A percentile compares a stretch with the other conserved stretches of the same genome.
These are phyloP conservation scores for Kitagawia praeruptora DNA, from an alignment of 129 eudicot species.

Conservation along the genomic window DNA sequence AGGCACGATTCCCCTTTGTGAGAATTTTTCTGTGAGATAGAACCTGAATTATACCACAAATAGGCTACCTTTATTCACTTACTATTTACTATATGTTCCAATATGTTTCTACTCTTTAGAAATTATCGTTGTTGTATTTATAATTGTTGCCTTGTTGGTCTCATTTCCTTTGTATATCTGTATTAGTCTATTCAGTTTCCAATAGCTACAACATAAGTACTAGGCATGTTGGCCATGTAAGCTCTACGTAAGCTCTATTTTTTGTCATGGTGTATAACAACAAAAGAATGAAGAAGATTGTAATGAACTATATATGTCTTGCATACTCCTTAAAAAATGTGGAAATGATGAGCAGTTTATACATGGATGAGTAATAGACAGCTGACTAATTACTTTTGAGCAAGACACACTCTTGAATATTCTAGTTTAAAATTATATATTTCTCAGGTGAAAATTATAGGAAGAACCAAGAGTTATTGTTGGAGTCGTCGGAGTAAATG, in stretches of 20 bases:
- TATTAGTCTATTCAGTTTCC: no score
- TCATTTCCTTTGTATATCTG: no score
- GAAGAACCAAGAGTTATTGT: neutral
- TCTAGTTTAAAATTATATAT: neutral
- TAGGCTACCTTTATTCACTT: neutral
- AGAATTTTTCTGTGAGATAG: neutral
- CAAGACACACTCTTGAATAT: neutral
- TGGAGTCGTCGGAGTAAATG: neutral
- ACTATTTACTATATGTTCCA: neutral
- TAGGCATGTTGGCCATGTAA: neutral
- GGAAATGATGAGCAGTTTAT: neutral
- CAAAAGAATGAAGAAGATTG: neutral
- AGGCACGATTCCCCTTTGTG: neutral
- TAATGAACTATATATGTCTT: neutral
- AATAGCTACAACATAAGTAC: no score
- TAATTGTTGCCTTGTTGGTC: no score
- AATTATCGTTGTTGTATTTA: no score
- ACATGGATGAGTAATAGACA: neutral
- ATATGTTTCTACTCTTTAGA: neutral
- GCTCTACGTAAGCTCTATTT: no score
- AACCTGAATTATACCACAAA: no score
- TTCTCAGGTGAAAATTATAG: constrained; percentile 8
- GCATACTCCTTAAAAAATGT: neutral
- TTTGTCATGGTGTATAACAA: no score
- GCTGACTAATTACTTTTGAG: neutral